Conservation (phyloP, 1,284 basidiomycete species). For the Apiotrichum domesticum region DNA sequence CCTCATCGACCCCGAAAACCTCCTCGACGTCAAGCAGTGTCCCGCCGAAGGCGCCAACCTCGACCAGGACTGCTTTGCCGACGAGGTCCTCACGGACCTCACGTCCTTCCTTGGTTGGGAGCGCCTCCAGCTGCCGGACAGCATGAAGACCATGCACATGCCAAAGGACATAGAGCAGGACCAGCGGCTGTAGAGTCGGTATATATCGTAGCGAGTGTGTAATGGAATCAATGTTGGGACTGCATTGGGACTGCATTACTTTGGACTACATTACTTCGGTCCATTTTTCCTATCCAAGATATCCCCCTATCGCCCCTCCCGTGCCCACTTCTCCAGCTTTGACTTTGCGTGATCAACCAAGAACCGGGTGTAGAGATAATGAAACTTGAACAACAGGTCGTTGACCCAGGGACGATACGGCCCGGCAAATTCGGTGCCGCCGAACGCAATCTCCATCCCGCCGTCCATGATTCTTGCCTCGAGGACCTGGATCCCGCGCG, state of each 20-base stretch:
- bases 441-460: neutral
- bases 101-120: slow-evolving; percentile 3
- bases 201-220: too few species aligned
- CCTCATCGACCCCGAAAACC: slow-evolving; percentile 14
- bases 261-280: too few species aligned
- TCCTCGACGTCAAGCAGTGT: slow-evolving; percentile 2
- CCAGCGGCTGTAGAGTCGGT: too few species aligned
- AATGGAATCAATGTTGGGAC: too few species aligned
- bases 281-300: too few species aligned
- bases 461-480: neutral
- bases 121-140: neutral
- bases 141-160: neutral
- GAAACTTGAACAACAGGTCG: neutral
- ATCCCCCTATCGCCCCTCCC: neutral
- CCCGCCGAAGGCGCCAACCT: neutral
- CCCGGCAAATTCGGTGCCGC: neutral
- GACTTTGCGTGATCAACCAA: slow-evolving; percentile 3
- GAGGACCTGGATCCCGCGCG: slow-evolving; percentile 3
- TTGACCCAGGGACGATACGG: neutral
- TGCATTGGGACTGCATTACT: too few species aligned
- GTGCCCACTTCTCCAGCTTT: neutral
- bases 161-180: neutral
- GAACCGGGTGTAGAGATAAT: slow-evolving; percentile 4
- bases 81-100: slow-evolving; percentile 9
- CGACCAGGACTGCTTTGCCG: slow-evolving; percentile 1